These are phyloP conservation scores for Epichloe uncinata DNA, from an alignment of 2,329 filamentous ascomycete genomes.

Conservation along the genomic window DNA sequence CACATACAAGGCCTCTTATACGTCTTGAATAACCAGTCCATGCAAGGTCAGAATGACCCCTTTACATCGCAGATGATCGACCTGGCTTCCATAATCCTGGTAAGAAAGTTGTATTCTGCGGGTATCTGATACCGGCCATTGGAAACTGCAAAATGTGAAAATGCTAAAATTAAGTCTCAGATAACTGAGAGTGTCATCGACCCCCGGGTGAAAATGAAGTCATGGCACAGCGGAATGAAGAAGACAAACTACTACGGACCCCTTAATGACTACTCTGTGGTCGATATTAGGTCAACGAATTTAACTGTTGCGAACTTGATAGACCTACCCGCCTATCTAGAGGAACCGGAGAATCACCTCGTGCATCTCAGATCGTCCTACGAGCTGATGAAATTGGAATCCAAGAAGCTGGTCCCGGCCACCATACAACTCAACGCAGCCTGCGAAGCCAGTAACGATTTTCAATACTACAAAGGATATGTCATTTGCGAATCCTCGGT, in stretches of 20 bases:
- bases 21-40: constrained; percentile 1
- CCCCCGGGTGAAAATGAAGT: constrained; percentile 1
- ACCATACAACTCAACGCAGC: constrained; percentile 1
- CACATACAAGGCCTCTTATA: constrained; percentile 3
- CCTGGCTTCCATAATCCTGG: constrained; percentile 1
- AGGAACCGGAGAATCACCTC: constrained; percentile 5
- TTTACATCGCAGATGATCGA: constrained; percentile 5
- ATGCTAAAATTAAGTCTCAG: background rate
- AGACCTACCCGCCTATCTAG: constrained; percentile 1
- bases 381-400: constrained; percentile 4
- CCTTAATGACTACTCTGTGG: constrained; percentile 6
- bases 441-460: background rate
- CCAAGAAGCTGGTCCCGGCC: constrained; percentile 1
- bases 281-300: constrained; percentile 5
- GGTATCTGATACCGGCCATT: background rate
- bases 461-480: constrained; percentile 4
- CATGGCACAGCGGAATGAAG: constrained; percentile 1
- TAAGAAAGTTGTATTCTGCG: background rate
- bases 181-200: constrained; percentile 6
- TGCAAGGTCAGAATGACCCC: background rate
- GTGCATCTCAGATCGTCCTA: constrained; percentile 1
- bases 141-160: background rate
- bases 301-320: constrained; percentile 4
- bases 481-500: constrained; percentile 6
- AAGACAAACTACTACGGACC: constrained; percentile 4